These are phyloP conservation scores for Amylocystis lapponica DNA, from an alignment of 768 basidiomycete species.

Conservation along the genomic window DNA sequence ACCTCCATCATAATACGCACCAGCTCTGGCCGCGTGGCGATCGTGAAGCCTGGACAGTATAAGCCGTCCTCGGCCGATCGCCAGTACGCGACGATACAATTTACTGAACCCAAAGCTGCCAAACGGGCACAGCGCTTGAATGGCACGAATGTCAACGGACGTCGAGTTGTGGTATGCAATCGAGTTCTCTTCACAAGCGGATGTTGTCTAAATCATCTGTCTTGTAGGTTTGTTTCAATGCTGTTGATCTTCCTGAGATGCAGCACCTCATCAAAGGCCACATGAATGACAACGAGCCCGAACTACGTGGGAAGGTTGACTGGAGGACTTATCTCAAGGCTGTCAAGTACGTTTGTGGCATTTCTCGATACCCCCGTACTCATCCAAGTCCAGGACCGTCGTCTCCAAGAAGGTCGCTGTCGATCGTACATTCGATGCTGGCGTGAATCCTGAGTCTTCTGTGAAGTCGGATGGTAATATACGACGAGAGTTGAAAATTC, in stretches of 20 bases:
- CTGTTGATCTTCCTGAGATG: constrained; percentile 29
- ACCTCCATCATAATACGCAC: constrained; percentile 32
- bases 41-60: too few species aligned
- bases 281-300: constrained; percentile 3
- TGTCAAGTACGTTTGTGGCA: constrained; percentile 6
- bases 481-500: too few species aligned
- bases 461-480: too few species aligned
- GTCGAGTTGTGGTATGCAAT: constrained; percentile 36
- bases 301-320: neutral
- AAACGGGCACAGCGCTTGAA: constrained; percentile 37
- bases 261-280: constrained; percentile 2
- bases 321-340: neutral
- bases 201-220: neutral
- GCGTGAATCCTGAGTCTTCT: neutral
- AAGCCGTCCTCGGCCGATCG: neutral
- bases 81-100: constrained; percentile 50
- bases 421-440: neutral
- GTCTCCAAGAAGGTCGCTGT: neutral
- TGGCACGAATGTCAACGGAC: constrained; percentile 31
- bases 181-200: neutral
- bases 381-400: neutral
- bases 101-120: constrained; percentile 31
- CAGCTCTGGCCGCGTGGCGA: constrained; percentile 21
- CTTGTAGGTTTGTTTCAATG: constrained; percentile 11
- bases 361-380: constrained; percentile 2